phyloP scores from a whole-genome alignment of 768 basidiomycete genomes.

The Leucosporidium creatinivorum region DNA sequence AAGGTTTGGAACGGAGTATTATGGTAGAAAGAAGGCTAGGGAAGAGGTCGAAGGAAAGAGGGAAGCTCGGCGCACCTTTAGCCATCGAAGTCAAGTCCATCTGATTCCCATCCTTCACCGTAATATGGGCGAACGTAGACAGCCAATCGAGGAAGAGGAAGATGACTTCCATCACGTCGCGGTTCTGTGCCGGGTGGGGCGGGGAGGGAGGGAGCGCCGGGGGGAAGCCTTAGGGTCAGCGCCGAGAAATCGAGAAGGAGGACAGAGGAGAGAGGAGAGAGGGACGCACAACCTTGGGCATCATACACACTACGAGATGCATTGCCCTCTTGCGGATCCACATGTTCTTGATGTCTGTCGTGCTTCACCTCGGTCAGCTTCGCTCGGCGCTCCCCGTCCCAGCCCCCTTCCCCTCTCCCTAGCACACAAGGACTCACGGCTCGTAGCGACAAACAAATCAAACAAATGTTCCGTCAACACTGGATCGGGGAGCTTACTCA shows the following conservation, averaged over 20 bases:
- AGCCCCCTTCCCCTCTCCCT: no score
- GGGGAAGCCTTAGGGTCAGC: background rate
- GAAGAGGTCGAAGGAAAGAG: no score
- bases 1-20: no score
- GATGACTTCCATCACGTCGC: conserved; percentile 25
- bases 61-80: background rate
- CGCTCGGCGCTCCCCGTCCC: background rate
- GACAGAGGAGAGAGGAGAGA: background rate
- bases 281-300: conserved; percentile 20
- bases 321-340: conserved; percentile 9
- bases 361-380: no score
- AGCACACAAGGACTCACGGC: background rate
- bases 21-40: no score
- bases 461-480: conserved; percentile 20
- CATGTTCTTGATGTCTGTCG: conserved; percentile 19
- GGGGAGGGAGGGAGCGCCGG: no score
- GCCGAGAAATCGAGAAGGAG: background rate
- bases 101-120: conserved; percentile 12
- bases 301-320: conserved; percentile 28
- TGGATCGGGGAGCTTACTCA: conserved; percentile 16
- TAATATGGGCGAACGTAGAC: conserved; percentile 12
- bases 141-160: conserved; percentile 27
- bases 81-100: conserved; percentile 19
- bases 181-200: background rate
- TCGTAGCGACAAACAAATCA: conserved; percentile 20